These are phyloP conservation scores for Wickerhamiella musiphila DNA, from an alignment of 805 yeast species.

Conservation along the genomic window DNA sequence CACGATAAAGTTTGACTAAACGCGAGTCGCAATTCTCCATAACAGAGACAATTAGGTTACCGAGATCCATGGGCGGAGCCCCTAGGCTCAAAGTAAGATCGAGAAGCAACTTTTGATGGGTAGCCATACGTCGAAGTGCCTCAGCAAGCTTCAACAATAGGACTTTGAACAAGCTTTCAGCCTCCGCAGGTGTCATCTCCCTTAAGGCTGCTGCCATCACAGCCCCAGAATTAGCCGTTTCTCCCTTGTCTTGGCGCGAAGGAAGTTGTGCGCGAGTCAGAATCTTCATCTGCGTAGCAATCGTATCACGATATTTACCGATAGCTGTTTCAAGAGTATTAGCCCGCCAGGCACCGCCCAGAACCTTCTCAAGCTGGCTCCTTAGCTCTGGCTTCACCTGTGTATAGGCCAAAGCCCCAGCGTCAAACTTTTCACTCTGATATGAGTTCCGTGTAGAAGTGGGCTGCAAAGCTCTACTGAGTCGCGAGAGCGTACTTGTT, in stretches of 20 bases:
- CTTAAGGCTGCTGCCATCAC: constrained; percentile 31
- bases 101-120: constrained; percentile 63
- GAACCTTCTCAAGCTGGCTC: constrained; percentile 27
- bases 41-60: constrained; percentile 45
- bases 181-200: constrained; percentile 54
- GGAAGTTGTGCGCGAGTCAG: constrained; percentile 56
- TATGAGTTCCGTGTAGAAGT: constrained; percentile 23
- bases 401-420: constrained; percentile 22
- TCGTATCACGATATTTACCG: constrained; percentile 44
- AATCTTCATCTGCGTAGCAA: constrained; percentile 53
- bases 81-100: constrained; percentile 44
- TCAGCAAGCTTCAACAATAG: constrained; percentile 52
- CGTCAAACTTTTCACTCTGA: constrained; percentile 23
- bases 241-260: constrained; percentile 4
- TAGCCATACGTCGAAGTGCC: constrained; percentile 51
- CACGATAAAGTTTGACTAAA: constrained; percentile 58
- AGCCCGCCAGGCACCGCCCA: constrained; percentile 43
- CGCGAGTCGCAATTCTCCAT: constrained; percentile 60
- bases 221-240: not conserved
- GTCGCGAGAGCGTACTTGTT: constrained; percentile 34
- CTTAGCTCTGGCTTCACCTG: not conserved
- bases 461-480: constrained; percentile 19
- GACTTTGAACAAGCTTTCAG: constrained; percentile 46
- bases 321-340: constrained; percentile 47
- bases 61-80: constrained; percentile 39